Conservation (phyloP, 108 stramenopile species). For the Nitzschia palea region DNA sequence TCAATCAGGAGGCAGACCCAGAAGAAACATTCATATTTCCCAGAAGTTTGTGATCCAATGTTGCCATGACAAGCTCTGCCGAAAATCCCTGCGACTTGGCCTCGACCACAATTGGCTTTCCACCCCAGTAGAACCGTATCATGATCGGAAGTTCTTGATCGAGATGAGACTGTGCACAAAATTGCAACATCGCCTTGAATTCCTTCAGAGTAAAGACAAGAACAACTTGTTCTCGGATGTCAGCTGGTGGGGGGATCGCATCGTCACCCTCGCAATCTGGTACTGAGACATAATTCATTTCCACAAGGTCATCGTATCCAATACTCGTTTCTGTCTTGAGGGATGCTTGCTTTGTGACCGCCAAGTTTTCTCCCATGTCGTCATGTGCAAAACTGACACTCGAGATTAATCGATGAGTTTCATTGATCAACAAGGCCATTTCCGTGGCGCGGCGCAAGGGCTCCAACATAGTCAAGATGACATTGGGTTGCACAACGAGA, state of each 20-base stretch:
- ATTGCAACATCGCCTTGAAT: conserved; percentile 80
- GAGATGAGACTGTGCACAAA: conserved; percentile 58
- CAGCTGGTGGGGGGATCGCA: conserved; percentile 42
- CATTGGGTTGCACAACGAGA: conserved; percentile 61
- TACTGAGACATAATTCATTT: conserved; percentile 59
- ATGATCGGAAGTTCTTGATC: conserved; percentile 53
- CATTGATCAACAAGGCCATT: conserved; percentile 66
- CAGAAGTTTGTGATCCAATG: conserved; percentile 65
- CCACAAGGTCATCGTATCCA: conserved; percentile 69
- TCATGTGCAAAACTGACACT: conserved; percentile 37
- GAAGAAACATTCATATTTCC: conserved; percentile 17
- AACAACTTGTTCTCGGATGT: conserved; percentile 72
- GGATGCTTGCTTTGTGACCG: not conserved
- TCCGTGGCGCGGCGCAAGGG: conserved; percentile 64
- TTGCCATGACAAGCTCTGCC: conserved; percentile 69
- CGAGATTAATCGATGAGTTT: conserved; percentile 30
- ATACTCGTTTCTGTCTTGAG: conserved; percentile 82
- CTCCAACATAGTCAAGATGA: conserved; percentile 69
- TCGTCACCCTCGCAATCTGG: conserved; percentile 29
- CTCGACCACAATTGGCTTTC: conserved; percentile 72
- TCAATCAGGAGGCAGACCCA: not conserved
- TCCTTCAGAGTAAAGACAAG: conserved; percentile 82
- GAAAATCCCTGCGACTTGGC: conserved; percentile 55
- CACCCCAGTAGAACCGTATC: conserved; percentile 81
- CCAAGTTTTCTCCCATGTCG: conserved; percentile 1